phyloP scores from a whole-genome alignment of 2,329 filamentous ascomycete genomes.

The Onygenales sp. region DNA sequence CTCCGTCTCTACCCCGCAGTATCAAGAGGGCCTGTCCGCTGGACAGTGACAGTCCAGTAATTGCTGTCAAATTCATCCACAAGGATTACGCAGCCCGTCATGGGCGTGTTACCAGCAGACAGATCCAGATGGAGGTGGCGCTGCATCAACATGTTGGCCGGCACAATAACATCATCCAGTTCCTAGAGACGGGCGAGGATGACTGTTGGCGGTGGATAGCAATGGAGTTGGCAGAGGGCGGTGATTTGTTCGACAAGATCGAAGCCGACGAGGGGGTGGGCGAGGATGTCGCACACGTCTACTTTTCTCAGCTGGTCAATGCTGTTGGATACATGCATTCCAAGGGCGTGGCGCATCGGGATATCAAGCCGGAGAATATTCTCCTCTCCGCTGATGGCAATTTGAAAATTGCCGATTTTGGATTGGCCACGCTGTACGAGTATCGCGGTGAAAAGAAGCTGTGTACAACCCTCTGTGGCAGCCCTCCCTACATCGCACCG shows the following conservation, averaged over 20 bases:
- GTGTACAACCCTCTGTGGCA: conserved; percentile 85
- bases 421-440: conserved; percentile 85
- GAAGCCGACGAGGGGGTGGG: conserved; percentile 94
- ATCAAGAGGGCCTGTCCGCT: conserved; percentile 88
- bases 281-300: conserved; percentile 90
- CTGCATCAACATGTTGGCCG: conserved; percentile 81
- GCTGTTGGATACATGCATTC: conserved; percentile 94
- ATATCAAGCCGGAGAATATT: conserved; percentile 92
- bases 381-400: conserved; percentile 74
- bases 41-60: conserved; percentile 61
- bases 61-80: conserved; percentile 98
- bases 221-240: conserved; percentile 93
- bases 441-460: conserved; percentile 75
- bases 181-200: conserved; percentile 82
- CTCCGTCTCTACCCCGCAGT: conserved; percentile 35
- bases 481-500: conserved; percentile 92
- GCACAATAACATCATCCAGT: conserved; percentile 89
- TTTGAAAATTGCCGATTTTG: conserved; percentile 93
- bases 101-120: conserved; percentile 79
- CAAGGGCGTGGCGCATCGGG: conserved; percentile 86
- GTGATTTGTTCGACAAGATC: conserved; percentile 98
- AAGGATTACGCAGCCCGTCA: conserved; percentile 87
- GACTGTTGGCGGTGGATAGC: conserved; percentile 89
- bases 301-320: conserved; percentile 84
- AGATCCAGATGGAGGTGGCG: conserved; percentile 84